These are phyloP conservation scores for Rostrohypoxylon terebratum DNA, from an alignment of 495 filamentous ascomycete species.

Conservation along the genomic window DNA sequence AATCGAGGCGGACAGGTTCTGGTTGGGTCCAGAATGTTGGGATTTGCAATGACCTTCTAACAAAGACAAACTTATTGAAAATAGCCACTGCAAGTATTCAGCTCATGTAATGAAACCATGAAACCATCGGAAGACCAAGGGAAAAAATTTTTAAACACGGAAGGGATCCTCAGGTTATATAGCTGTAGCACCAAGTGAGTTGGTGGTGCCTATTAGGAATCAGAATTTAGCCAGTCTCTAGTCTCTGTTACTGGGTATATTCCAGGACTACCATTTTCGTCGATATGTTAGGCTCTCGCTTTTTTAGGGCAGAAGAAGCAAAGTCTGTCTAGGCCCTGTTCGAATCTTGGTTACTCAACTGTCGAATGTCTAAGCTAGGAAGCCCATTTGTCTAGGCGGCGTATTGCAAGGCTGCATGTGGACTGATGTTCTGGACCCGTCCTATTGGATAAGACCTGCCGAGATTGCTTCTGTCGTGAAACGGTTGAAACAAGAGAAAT, in stretches of 20 bases:
- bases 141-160: constrained; percentile 11
- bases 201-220: constrained; percentile 10
- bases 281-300: constrained; percentile 4
- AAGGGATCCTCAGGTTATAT: constrained; percentile 38
- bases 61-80: constrained; percentile 24
- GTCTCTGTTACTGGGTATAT: too few relatives aligned
- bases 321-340: constrained; percentile 20
- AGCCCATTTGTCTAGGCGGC: constrained; percentile 27
- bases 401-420: constrained; percentile 42
- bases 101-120: constrained; percentile 40
- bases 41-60: constrained; percentile 36
- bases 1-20: constrained; percentile 29
- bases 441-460: constrained; percentile 39
- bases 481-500: constrained; percentile 24
- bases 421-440: constrained; percentile 33
- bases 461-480: constrained; percentile 39
- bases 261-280: constrained; percentile 20
- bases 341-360: constrained; percentile 24
- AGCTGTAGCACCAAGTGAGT: constrained; percentile 27
- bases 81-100: constrained; percentile 33
- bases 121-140: constrained; percentile 31
- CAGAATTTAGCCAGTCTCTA: constrained; percentile 31
- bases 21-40: constrained; percentile 38
- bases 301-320: constrained; percentile 18
- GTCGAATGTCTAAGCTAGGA: constrained; percentile 20